A percentile compares a stretch with the other conserved stretches of the same genome.
Conservation (phyloP, 2,329 filamentous ascomycete species). For the Xylariomycetidae sp. region DNA sequence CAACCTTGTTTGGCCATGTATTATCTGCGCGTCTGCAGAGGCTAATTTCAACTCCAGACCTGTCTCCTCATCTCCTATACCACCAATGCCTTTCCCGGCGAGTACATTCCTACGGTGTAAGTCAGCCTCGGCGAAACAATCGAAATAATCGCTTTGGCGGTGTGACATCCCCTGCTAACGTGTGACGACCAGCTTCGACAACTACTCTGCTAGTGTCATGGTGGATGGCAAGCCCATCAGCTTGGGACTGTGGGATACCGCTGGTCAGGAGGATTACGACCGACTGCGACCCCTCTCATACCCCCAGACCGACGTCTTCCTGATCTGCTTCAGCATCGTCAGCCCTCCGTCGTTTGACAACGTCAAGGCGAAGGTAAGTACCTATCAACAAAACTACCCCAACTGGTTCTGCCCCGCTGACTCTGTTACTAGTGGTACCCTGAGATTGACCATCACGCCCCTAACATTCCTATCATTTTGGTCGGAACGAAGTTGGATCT, state of each 20-base stretch:
- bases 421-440: slow-evolving; percentile 71
- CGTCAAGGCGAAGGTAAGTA: slow-evolving; percentile 91
- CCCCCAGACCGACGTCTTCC: slow-evolving; percentile 95
- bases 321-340: slow-evolving; percentile 98
- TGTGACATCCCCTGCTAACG: slow-evolving; percentile 12
- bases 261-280: slow-evolving; percentile 98
- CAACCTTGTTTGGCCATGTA: background rate
- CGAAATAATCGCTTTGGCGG: slow-evolving; percentile 2
- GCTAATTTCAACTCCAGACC: slow-evolving; percentile 67
- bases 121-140: slow-evolving; percentile 32
- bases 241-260: slow-evolving; percentile 95
- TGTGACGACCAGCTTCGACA: slow-evolving; percentile 68
- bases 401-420: slow-evolving; percentile 6
- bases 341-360: slow-evolving; percentile 98
- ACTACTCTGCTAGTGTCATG: slow-evolving; percentile 98
- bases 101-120: slow-evolving; percentile 98
- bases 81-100: slow-evolving; percentile 98
- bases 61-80: slow-evolving; percentile 99
- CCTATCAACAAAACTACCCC: background rate
- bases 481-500: slow-evolving; percentile 97
- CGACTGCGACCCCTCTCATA: slow-evolving; percentile 91
- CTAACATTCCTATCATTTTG: slow-evolving; percentile 90
- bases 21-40: too few relatives aligned
- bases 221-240: slow-evolving; percentile 98
- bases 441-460: slow-evolving; percentile 95